phyloP scores from a whole-genome alignment of 225 moss, liverwort and hornwort species.

The Physcomitrellopsis africana region DNA sequence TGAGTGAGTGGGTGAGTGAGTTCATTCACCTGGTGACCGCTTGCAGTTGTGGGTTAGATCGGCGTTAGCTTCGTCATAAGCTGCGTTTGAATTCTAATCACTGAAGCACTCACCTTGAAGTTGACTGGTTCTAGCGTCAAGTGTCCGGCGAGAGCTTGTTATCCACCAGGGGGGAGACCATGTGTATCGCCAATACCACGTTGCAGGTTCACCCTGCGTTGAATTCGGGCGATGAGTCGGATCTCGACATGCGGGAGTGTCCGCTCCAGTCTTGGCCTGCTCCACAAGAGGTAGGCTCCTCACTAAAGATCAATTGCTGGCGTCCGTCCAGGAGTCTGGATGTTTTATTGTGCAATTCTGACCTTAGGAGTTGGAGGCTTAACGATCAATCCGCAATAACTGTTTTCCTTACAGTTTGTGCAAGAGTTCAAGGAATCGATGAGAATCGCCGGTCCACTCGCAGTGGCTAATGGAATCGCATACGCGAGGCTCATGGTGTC shows the following conservation, averaged over 20 bases:
- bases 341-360: neutral
- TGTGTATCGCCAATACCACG: conserved; percentile 51
- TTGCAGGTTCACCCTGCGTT: conserved; percentile 31
- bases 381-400: neutral
- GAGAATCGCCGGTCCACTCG: conserved; percentile 79
- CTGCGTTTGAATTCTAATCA: conserved; percentile 18
- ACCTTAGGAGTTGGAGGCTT: neutral
- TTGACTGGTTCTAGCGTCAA: neutral
- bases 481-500: conserved; percentile 90
- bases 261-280: conserved; percentile 35
- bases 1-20: neutral
- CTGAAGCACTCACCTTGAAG: neutral
- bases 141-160: too few relatives aligned
- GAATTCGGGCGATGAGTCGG: conserved; percentile 51
- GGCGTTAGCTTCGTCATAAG: neutral
- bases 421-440: conserved; percentile 75
- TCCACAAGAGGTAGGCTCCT: conserved; percentile 31
- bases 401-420: conserved; percentile 50
- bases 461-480: conserved; percentile 64
- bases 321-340: too few relatives aligned
- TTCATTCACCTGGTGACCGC: conserved; percentile 9
- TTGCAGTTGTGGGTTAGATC: neutral
- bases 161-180: conserved; percentile 11
- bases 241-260: conserved; percentile 36
- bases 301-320: too few relatives aligned